phyloP scores from a whole-genome alignment of 2,329 filamentous ascomycete genomes.

The Fusarium dimerum region DNA sequence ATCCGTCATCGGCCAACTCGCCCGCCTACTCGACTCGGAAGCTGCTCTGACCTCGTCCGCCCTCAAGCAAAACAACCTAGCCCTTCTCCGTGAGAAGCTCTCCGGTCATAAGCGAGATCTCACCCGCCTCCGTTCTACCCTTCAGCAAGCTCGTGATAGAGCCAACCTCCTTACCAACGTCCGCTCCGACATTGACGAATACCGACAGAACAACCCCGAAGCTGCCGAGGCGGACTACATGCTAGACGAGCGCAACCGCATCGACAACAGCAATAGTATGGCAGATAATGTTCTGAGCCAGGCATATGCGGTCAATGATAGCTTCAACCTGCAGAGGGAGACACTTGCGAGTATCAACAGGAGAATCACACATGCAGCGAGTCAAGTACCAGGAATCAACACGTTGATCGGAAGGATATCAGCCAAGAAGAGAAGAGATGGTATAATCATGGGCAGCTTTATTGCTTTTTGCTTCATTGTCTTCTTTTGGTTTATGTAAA shows the following conservation, averaged over 20 bases:
- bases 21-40: conserved; percentile 91
- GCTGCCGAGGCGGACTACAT: conserved; percentile 94
- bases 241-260: conserved; percentile 81
- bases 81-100: conserved; percentile 88
- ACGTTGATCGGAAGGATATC: conserved; percentile 89
- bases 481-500: conserved; percentile 73
- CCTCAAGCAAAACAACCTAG: conserved; percentile 95
- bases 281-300: conserved; percentile 90
- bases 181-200: conserved; percentile 87
- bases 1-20: conserved; percentile 75
- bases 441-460: conserved; percentile 87
- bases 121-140: conserved; percentile 68
- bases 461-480: conserved; percentile 90
- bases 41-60: conserved; percentile 82
- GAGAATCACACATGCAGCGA: conserved; percentile 84
- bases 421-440: conserved; percentile 90
- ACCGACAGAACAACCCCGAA: conserved; percentile 78
- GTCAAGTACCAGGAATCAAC: conserved; percentile 91
- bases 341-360: conserved; percentile 86
- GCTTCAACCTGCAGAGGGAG: conserved; percentile 83
- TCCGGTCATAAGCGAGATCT: conserved; percentile 85
- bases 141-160: conserved; percentile 78
- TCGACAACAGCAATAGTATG: conserved; percentile 88
- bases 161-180: conserved; percentile 90
- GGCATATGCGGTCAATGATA: conserved; percentile 95